Evolutionary conservation across 352 stramenopile species (phyloP).

Genomic region (Phytophthora pluvialis): DNA sequence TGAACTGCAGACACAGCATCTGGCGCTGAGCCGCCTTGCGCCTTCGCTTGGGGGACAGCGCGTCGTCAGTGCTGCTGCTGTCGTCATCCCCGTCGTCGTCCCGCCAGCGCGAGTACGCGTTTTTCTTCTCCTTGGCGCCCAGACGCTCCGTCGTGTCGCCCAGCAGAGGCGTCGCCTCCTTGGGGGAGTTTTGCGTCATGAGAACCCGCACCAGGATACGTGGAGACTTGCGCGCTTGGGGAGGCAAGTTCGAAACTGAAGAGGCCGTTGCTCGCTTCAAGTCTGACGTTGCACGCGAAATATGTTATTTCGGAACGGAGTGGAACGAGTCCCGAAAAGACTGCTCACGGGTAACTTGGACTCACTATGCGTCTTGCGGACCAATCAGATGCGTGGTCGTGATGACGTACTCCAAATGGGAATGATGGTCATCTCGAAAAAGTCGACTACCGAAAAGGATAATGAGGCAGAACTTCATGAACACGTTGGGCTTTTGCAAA

Average conservation of each 20-base stretch:
- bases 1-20: slow-evolving; percentile 76
- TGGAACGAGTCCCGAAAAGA: too few relatives aligned
- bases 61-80: slow-evolving; percentile 6
- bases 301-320: too few relatives aligned
- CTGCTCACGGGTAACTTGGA: too few relatives aligned
- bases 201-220: not conserved
- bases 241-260: slow-evolving; percentile 23
- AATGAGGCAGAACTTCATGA: too few relatives aligned
- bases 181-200: slow-evolving; percentile 25
- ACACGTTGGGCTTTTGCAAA: too few relatives aligned
- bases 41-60: slow-evolving; percentile 21
- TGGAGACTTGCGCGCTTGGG: slow-evolving; percentile 2
- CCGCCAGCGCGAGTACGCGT: slow-evolving; percentile 58
- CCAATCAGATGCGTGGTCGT: too few relatives aligned
- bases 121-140: slow-evolving; percentile 43
- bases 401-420: too few relatives aligned
- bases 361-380: too few relatives aligned
- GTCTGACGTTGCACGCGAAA: not conserved
- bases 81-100: slow-evolving; percentile 41
- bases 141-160: slow-evolving; percentile 18
- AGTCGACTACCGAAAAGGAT: too few relatives aligned
- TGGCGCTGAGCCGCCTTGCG: slow-evolving; percentile 49
- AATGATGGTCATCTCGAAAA: too few relatives aligned
- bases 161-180: slow-evolving; percentile 53
- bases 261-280: slow-evolving; percentile 3